Base-by-base conservation (phyloP, 1,284 basidiomycete genomes). In the Microbotryomycetes sp. region DNA sequence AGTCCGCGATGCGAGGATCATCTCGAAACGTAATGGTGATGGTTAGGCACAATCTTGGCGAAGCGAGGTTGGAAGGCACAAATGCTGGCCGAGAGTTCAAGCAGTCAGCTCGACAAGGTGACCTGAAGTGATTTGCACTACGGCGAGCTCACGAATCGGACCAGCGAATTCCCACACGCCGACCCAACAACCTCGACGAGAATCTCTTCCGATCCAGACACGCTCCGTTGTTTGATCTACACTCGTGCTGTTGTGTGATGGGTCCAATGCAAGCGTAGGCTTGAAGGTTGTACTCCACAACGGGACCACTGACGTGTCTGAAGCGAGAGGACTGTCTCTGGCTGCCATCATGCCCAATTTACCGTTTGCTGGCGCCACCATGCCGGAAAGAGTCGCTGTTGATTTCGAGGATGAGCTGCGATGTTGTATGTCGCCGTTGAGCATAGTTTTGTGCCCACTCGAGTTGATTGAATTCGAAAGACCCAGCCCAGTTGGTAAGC, bases 171-270 rank as follows among this genome's bases (percentile, higher is more conserved):
- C 47, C 65, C 65, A 67, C 12, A 62, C 48, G 6, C 54, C 65
- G 3, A 59, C 45, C 62, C 65, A 66, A 12, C 62, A 1, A 66
- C 54, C 65, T 62, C 63, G 3, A 64, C 56, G n/a, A 49, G 42
- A 9, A 22, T 31, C 9, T 26, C 15, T 19, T 7, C 25, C 29
- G 50, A 46, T 9, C 30, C n/a, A 3, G n/a, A 12, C 49, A 26
- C 29, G 4, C 49, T 26, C 12, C 30, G 36, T 42, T 9, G 19
- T 42, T 52, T 2, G 25, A 25, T 30, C 30, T 16, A n/a, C 25
- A 25, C 36, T 46, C 26, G 54, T 50, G 2, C 46, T 53, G n/a
- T 28, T 42, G 22, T 49, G 26, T 15, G 14, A 36, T 15, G 32
- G 22, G 25, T 46, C 42, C 12, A 2, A 0, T 25, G 50, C 51